Conservation (phyloP, 2,329 filamentous ascomycete genomes). For the Phoma sp. region DNA sequence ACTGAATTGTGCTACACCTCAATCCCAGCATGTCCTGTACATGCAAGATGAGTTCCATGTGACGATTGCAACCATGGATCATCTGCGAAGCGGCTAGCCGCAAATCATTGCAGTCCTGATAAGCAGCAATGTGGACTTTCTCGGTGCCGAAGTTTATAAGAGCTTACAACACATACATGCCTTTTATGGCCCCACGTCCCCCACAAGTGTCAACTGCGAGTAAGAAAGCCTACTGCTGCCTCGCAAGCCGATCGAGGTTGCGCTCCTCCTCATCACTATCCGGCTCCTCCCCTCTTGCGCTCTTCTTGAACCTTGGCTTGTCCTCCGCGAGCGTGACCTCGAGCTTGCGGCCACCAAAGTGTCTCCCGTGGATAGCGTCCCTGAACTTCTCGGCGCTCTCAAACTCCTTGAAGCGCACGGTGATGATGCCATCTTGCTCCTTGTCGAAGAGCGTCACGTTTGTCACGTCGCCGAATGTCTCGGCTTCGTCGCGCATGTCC, state of each 20-base stretch:
- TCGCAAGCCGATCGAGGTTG: conserved; percentile 15
- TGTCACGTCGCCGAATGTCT: conserved; percentile 84
- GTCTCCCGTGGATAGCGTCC: conserved; percentile 25
- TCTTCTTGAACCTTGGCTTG: conserved; percentile 42
- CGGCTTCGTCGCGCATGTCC: conserved; percentile 89
- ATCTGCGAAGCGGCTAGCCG: too few species aligned
- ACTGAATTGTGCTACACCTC: neutral
- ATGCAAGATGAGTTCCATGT: too few species aligned
- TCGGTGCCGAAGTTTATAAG: too few species aligned
- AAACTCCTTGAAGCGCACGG: conserved; percentile 77
- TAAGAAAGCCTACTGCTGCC: conserved; percentile 6
- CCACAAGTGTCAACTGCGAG: too few species aligned
- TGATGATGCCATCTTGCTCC: conserved; percentile 83
- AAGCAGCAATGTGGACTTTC: too few species aligned
- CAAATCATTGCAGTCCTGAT: too few species aligned
- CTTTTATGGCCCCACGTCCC: too few species aligned
- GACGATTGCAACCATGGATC: too few species aligned
- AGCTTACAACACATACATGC: too few species aligned
- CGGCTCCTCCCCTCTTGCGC: conserved; percentile 21
- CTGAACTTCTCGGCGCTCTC: conserved; percentile 61
- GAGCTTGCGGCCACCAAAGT: conserved; percentile 26
- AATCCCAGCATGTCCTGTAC: neutral
- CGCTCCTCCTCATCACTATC: conserved; percentile 38
- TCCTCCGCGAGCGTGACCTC: conserved; percentile 35
- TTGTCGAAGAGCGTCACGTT: conserved; percentile 91